Base-by-base conservation (phyloP, 495 filamentous ascomycete species). In the Echria macrotheca region DNA sequence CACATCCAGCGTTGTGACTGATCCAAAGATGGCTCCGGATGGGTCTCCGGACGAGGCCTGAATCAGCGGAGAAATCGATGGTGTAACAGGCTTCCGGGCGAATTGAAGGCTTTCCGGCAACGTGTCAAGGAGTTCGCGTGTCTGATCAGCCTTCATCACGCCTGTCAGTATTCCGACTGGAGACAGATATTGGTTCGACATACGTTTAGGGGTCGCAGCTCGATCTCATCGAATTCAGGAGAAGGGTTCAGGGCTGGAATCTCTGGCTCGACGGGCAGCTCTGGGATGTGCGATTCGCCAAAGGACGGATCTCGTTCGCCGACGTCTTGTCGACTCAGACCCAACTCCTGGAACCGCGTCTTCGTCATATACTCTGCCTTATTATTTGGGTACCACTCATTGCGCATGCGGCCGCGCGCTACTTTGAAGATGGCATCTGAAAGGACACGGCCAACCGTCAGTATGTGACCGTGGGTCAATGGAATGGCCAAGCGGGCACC, bases 331-430 rank as follows among this genome's bases (percentile, higher is more conserved):
- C 60, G 64, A 18, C 53, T 63, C 22, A 74, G 52, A 6, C 68
- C 69, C 28, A 73, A 57, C 39, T 69, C 64, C 22, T 53, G 44
- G 56, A 73, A 72, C 22, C 70, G 68, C 42, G 54, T 44, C 10
- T 38, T 26, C 17, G 71, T 74, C 70, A 74, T 70, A 59, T 73
- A 73, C 47, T 72, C 70, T 37, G 71, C 71, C 39, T 60, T 61
- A 37, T 58, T 66, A 19, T 40, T 42, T 15, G 70, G 71, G 47
- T 64, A 74, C 70, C 69, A 74, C 39, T 64, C 44, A 65, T 74
- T 72, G 56, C 71, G 70, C 70, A 73, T 73, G 38, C 70, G 69
- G 53, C 70, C 70, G 29, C 66, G 66, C 36, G 67, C 68, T 28
- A 66, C 56, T 44, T 68, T 69, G 52, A 74, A 68, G 53, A 74